These are phyloP conservation scores for Suhomyces panamericanus DNA, from an alignment of 1,139 yeast species.

Conservation along the genomic window DNA sequence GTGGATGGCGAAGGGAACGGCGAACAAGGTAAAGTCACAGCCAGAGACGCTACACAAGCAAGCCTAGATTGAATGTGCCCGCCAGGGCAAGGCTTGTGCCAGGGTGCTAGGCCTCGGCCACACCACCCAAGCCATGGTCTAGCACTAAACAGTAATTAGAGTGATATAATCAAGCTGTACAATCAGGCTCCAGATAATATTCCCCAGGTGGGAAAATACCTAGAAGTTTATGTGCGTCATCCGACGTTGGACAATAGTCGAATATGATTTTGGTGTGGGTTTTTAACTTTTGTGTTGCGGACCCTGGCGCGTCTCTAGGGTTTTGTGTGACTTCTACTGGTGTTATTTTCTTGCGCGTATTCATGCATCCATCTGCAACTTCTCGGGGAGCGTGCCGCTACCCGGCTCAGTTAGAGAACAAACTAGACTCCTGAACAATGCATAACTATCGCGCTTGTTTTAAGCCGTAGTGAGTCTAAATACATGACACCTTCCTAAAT, in stretches of 20 bases:
- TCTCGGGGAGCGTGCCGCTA: constrained; percentile 4
- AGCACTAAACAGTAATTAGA: background rate
- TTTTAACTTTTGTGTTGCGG: background rate
- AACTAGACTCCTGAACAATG: background rate
- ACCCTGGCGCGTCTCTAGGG: background rate
- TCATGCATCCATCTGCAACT: constrained; percentile 1
- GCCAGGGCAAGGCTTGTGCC: too few relatives aligned
- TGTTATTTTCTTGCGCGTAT: background rate
- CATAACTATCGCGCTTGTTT: background rate
- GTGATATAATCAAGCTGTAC: constrained; percentile 2
- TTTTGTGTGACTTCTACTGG: background rate
- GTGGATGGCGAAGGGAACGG: too few relatives aligned
- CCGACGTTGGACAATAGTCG: constrained; percentile 1
- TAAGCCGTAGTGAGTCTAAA: background rate
- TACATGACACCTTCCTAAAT: background rate
- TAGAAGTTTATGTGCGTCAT: background rate
- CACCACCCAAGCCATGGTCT: background rate
- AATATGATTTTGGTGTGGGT: background rate
- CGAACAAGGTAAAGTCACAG: too few relatives aligned
- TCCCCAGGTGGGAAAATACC: too few relatives aligned
- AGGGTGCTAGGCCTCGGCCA: too few relatives aligned
- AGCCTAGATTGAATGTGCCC: too few relatives aligned
- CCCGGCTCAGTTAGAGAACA: background rate
- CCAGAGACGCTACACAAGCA: too few relatives aligned
- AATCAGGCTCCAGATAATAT: background rate